Evolutionary conservation across 176 grass and related monocot species (phyloP).

Genomic region (Coix lacrymajobi): DNA sequence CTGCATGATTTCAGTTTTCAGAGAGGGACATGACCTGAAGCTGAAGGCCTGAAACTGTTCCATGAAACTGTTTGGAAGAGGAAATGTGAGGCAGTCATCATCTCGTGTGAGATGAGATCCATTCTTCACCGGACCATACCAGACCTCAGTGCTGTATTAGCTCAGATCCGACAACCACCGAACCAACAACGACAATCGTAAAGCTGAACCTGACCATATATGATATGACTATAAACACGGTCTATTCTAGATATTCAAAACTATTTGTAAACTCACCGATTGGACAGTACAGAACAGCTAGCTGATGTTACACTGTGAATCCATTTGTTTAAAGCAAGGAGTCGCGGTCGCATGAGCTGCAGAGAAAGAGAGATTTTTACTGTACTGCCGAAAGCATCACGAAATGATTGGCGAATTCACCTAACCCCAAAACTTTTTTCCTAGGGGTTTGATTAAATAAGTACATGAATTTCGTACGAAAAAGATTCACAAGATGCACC

Average conservation of each 20-base stretch:
- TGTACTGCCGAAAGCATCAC: neutral
- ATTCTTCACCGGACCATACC: conserved; percentile 10
- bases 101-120: neutral
- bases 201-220: neutral
- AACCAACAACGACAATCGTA: conserved; percentile 2
- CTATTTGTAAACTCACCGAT: neutral
- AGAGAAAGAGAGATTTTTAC: neutral
- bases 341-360: neutral
- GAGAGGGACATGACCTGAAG: neutral
- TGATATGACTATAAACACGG: neutral
- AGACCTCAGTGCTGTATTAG: conserved; percentile 16
- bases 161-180: conserved; percentile 43
- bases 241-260: neutral
- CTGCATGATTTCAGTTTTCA: neutral
- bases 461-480: neutral
- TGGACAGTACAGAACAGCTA: neutral
- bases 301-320: neutral
- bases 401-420: conserved; percentile 26
- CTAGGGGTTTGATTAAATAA: neutral
- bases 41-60: neutral
- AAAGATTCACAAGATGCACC: neutral
- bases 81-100: neutral
- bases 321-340: neutral
- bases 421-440: neutral
- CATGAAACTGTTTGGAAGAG: neutral